phyloP scores from a whole-genome alignment of 306 rosid species.

The Cicer chorassanicum region DNA sequence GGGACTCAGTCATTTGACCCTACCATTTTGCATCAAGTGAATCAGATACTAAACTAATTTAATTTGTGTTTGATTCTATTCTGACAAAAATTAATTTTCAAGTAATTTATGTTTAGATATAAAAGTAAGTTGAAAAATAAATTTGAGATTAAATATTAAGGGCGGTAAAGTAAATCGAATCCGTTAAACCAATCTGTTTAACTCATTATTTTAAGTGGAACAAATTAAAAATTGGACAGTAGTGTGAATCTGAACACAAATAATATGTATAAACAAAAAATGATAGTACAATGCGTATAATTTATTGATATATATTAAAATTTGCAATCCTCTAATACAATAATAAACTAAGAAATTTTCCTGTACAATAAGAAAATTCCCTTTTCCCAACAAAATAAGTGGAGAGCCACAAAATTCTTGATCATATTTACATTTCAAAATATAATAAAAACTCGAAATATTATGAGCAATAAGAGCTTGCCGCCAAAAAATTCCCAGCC shows the following conservation, averaged over 20 bases:
- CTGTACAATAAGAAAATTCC: constrained; percentile 69
- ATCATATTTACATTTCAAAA: constrained; percentile 66
- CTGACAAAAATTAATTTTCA: too few relatives aligned
- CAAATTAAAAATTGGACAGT: too few relatives aligned
- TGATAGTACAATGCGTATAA: constrained; percentile 44
- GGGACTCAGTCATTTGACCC: constrained; percentile 8
- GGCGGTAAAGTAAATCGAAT: too few relatives aligned
- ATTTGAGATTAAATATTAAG: too few relatives aligned
- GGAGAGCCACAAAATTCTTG: constrained; percentile 71
- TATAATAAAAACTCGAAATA: constrained; percentile 49
- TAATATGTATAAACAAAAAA: too few relatives aligned
- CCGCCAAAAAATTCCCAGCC: constrained; percentile 55
- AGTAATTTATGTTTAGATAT: too few relatives aligned
- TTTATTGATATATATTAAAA: constrained; percentile 61
- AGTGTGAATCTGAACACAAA: too few relatives aligned
- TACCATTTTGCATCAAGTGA: neutral
- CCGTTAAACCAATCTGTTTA: too few relatives aligned
- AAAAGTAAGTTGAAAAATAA: too few relatives aligned
- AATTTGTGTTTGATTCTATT: too few relatives aligned
- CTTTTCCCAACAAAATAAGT: constrained; percentile 50
- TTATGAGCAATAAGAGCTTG: constrained; percentile 52
- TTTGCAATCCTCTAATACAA: constrained; percentile 57
- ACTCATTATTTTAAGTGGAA: too few relatives aligned
- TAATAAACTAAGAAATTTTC: constrained; percentile 67
- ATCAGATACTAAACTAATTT: constrained; percentile 3